These are phyloP conservation scores for Cadophora sp. DNA, from an alignment of 2,329 filamentous ascomycete genomes.

Conservation along the genomic window DNA sequence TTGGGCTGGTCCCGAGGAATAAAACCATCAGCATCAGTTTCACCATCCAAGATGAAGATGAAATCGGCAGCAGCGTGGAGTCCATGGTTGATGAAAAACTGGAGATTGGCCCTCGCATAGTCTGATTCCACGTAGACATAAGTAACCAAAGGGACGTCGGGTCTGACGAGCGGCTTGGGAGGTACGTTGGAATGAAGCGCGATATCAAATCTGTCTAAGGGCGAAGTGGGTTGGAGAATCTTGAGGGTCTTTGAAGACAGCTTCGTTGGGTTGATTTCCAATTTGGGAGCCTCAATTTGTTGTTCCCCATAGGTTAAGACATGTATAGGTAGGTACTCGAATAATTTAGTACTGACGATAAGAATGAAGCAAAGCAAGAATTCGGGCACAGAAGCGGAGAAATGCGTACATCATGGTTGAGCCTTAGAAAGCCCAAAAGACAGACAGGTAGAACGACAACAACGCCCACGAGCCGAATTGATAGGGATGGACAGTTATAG, in stretches of 20 bases:
- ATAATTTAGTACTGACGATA: neutral
- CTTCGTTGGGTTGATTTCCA: slow-evolving; percentile 3
- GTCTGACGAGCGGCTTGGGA: neutral
- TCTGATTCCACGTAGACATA: slow-evolving; percentile 41
- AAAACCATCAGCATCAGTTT: slow-evolving; percentile 31
- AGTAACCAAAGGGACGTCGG: slow-evolving; percentile 33
- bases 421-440: neutral
- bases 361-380: neutral
- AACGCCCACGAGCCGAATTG: neutral
- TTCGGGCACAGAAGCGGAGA: no score
- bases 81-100: slow-evolving; percentile 41
- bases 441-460: neutral
- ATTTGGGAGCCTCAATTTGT: slow-evolving; percentile 15
- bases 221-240: neutral
- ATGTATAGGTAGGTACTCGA: slow-evolving; percentile 10
- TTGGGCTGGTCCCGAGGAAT: slow-evolving; percentile 32
- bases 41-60: slow-evolving; percentile 42
- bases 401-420: neutral
- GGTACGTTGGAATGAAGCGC: neutral
- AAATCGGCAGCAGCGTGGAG: slow-evolving; percentile 41
- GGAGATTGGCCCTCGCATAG: slow-evolving; percentile 36
- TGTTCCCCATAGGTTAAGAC: slow-evolving; percentile 1
- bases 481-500: neutral
- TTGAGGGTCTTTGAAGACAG: neutral
- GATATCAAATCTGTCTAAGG: slow-evolving; percentile 5